Evolutionary conservation across 495 filamentous ascomycete genomes (phyloP).

Genomic region (Evansstolkia leycettana): DNA sequence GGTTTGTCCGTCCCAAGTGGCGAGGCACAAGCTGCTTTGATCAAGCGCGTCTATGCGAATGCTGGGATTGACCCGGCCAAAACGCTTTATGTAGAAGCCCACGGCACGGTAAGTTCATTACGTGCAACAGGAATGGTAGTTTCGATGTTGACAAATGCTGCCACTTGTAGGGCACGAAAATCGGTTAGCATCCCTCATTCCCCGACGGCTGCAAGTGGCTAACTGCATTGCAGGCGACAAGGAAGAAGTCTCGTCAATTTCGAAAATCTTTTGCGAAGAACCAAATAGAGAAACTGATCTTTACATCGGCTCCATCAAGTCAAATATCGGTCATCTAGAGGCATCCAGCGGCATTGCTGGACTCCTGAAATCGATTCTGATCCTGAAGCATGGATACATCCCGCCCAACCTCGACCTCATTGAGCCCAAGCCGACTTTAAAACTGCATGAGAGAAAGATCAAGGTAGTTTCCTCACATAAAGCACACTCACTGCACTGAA

Average conservation of each 20-base stretch:
- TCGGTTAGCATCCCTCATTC: no score
- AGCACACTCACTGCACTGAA: no score
- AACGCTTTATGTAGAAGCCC: slow-evolving; percentile 16
- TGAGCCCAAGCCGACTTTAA: slow-evolving; percentile 8
- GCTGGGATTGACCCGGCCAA: slow-evolving; percentile 10
- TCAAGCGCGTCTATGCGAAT: slow-evolving; percentile 13
- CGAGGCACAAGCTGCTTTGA: slow-evolving; percentile 13
- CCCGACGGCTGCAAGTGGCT: no score
- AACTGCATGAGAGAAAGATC: no score
- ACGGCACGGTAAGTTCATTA: slow-evolving; percentile 20
- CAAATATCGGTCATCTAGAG: slow-evolving; percentile 31
- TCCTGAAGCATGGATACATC: slow-evolving; percentile 14
- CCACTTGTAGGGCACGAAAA: no score
- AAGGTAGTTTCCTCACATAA: no score
- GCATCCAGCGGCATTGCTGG: slow-evolving; percentile 22
- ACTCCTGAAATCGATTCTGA: slow-evolving; percentile 15
- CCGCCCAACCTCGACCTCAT: slow-evolving; percentile 10
- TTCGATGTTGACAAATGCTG: no score
- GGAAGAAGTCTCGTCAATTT: slow-evolving; percentile 2
- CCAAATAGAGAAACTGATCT: neutral
- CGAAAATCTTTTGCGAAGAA: neutral
- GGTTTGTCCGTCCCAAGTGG: slow-evolving; percentile 12
- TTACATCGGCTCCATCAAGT: slow-evolving; percentile 31
- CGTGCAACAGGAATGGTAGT: no score
- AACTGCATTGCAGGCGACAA: slow-evolving; percentile 7